Base-by-base conservation (phyloP, 2,329 filamentous ascomycete genomes). In the Monosporascus sp. region DNA sequence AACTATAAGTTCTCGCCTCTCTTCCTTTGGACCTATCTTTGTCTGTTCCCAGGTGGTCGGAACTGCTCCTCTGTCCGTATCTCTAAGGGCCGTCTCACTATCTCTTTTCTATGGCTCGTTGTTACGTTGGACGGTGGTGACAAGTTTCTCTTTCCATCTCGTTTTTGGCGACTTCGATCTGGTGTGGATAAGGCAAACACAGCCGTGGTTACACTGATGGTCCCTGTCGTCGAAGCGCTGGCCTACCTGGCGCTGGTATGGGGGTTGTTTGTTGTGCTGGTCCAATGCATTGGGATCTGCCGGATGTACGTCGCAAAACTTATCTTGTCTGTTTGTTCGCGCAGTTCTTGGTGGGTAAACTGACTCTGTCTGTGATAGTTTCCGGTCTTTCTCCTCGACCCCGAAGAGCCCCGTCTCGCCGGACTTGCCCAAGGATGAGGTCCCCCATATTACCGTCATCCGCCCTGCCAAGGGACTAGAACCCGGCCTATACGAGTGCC, bases 401-500 rank as follows among this genome's bases (percentile, higher is more conserved):
- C 78, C 78, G 2, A 65, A 67, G n/a, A 69, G 74, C 6, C 74
- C 81, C 5, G 66, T 79, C 17, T 83, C 82, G 3, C 72, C 82
- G 2, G 69, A 69, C 0, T 71, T 86, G 1, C 70, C 72, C 4
- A 64, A 72, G 41, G 68, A 79, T 59, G 73, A 85, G 39, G 77
- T 90, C 3, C 93, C 92, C 17, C 86, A 90, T 73, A 80, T 99
- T 63, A 97, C 94, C 35, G 81, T 96, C 56, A 91, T 99, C 61
- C 88, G 94, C 2, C 95, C 94, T 0, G 87, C 96, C 59, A 97
- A 97, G 72, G 94, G 92, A 56, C 79, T 96, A 52, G 94, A 97
- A 69, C 89, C 91, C 4, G 83, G 85, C 59, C 83, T 97, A 24
- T 96, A 96, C 77, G 90, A 96, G 65, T 97, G 94, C 66, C 86